These are phyloP conservation scores for Tricladium varicosporioides DNA, from an alignment of 2,329 filamentous ascomycete genomes.

Conservation along the genomic window DNA sequence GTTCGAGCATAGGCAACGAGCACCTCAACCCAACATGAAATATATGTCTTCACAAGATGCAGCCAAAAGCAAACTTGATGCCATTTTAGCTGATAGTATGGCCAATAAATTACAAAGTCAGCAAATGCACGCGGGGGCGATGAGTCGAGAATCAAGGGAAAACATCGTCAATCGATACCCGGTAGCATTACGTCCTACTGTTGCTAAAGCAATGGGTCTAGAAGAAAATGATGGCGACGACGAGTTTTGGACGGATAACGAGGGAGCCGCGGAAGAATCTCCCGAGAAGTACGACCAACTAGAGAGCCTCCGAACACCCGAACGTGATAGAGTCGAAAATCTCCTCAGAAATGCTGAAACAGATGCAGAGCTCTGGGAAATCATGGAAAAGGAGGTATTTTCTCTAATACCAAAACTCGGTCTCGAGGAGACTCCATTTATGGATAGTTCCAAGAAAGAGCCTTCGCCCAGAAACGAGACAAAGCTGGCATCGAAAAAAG, in stretches of 20 bases:
- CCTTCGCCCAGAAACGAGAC: too few relatives aligned
- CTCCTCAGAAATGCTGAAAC: constrained; percentile 54
- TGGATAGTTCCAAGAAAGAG: background rate
- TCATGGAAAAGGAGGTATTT: constrained; percentile 68
- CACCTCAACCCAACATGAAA: constrained; percentile 10
- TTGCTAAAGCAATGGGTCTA: constrained; percentile 32
- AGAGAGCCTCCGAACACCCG: constrained; percentile 37
- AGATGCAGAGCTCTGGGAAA: constrained; percentile 65
- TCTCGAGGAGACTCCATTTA: constrained; percentile 38
- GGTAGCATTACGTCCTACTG: constrained; percentile 28
- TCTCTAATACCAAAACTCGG: constrained; percentile 55
- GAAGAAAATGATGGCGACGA: background rate
- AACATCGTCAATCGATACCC: constrained; percentile 30
- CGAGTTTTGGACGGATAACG: constrained; percentile 4
- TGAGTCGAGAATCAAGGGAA: constrained; percentile 16
- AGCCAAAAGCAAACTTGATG: constrained; percentile 20
- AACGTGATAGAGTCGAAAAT: constrained; percentile 51
- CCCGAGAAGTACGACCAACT: constrained; percentile 15
- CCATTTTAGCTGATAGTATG: constrained; percentile 21
- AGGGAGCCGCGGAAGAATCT: constrained; percentile 5
- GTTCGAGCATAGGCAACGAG: constrained; percentile 37
- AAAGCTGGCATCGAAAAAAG: background rate
- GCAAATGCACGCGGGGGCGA: background rate
- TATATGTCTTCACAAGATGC: background rate
- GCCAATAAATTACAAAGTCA: background rate